These are phyloP conservation scores for Dacryopinax primogenitus DNA, from an alignment of 768 basidiomycete genomes.

Conservation along the genomic window DNA sequence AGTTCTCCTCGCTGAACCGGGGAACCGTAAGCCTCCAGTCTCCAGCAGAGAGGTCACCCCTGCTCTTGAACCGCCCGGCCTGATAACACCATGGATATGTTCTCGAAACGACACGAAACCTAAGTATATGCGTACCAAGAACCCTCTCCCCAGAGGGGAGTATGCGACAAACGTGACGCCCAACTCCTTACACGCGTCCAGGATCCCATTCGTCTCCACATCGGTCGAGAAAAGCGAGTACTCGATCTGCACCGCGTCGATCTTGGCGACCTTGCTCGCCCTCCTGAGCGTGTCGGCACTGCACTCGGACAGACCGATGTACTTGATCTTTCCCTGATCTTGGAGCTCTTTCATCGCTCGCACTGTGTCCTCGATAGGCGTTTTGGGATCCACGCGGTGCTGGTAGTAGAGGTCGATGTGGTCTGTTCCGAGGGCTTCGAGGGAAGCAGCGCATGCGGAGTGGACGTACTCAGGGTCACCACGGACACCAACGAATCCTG, in stretches of 20 bases:
- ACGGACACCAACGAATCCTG: not conserved
- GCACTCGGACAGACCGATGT: conserved; percentile 24
- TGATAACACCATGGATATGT: too few species aligned
- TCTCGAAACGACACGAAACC: too few species aligned
- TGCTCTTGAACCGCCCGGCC: not conserved
- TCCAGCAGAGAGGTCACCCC: not conserved
- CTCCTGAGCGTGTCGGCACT: conserved; percentile 22
- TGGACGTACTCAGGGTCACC: conserved; percentile 14
- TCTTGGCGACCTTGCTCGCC: conserved; percentile 21
- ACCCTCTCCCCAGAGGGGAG: conserved; percentile 29
- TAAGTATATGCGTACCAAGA: too few species aligned
- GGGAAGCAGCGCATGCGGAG: conserved; percentile 16
- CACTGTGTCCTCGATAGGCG: conserved; percentile 22
- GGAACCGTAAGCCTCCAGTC: not conserved
- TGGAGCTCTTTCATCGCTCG: conserved; percentile 21
- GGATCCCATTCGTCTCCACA: conserved; percentile 24
- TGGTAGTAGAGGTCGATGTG: conserved; percentile 16
- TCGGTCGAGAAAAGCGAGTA: conserved; percentile 25
- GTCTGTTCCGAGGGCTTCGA: conserved; percentile 17
- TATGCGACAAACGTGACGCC: conserved; percentile 34
- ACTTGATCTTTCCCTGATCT: conserved; percentile 23
- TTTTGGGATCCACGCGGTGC: conserved; percentile 12
- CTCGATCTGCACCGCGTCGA: conserved; percentile 25
- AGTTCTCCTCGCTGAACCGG: conserved; percentile 14
- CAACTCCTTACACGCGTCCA: conserved; percentile 30